A percentile compares a stretch with the other conserved stretches of the same genome.
Evolutionary conservation across 140 eudicot genomes (phyloP).

Genomic region (Cichorium intybus): DNA sequence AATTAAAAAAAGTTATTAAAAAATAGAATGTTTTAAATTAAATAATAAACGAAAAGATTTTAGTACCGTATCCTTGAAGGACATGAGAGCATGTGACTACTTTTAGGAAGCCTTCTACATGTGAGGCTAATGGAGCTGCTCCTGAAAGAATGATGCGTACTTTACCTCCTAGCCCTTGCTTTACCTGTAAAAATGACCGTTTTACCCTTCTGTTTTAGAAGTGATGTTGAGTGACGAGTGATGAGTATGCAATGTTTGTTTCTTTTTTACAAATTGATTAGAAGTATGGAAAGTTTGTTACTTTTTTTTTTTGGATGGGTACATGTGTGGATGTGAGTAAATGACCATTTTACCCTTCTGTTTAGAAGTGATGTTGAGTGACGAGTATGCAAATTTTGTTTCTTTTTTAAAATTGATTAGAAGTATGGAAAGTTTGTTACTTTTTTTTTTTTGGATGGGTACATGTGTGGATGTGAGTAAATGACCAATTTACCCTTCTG

Average conservation of each 20-base stretch:
- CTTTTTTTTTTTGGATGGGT: too few relatives aligned
- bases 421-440: too few relatives aligned
- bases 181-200: constrained; percentile 48
- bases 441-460: too few relatives aligned
- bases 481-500: not conserved
- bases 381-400: too few relatives aligned
- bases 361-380: too few relatives aligned
- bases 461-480: not conserved
- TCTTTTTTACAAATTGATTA: too few relatives aligned
- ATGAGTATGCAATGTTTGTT: too few relatives aligned
- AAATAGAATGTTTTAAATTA: not conserved
- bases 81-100: constrained; percentile 88
- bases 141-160: constrained; percentile 91
- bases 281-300: too few relatives aligned
- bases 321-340: not conserved
- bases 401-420: too few relatives aligned
- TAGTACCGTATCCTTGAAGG: constrained; percentile 96
- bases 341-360: not conserved
- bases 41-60: not conserved
- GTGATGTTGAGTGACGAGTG: too few relatives aligned
- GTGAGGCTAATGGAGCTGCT: constrained; percentile 96
- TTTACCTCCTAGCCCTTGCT: constrained; percentile 84
- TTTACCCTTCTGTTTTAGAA: not conserved
- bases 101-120: constrained; percentile 79
- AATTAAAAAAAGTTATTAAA: not conserved